A percentile compares a stretch with the other conserved stretches of the same genome.
Conservation (phyloP, 2,329 filamentous ascomycete genomes). For the Pyrenochaeta sp. region DNA sequence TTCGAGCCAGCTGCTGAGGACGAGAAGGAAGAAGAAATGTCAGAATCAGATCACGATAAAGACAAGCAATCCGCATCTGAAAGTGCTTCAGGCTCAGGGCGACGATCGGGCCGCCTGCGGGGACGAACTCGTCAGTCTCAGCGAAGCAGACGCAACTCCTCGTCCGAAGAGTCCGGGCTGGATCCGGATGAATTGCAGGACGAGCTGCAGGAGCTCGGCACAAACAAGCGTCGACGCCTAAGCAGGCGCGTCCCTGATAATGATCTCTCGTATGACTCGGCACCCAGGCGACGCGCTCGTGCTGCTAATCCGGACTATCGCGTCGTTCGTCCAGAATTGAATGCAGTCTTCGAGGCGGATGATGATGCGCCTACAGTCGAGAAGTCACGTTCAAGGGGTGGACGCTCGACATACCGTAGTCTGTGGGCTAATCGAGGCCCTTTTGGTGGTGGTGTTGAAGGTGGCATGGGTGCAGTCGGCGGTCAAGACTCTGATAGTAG, state of each 20-base stretch:
- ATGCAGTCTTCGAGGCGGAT: conserved; percentile 77
- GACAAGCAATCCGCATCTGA: conserved; percentile 49
- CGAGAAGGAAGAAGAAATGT: conserved; percentile 63
- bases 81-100: conserved; percentile 52
- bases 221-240: conserved; percentile 55
- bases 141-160: conserved; percentile 57
- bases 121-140: conserved; percentile 55
- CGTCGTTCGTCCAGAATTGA: conserved; percentile 77
- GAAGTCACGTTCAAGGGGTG: conserved; percentile 69
- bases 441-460: conserved; percentile 85
- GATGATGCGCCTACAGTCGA: conserved; percentile 73
- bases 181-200: conserved; percentile 42
- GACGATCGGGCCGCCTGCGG: conserved; percentile 62
- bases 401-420: conserved; percentile 69
- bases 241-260: conserved; percentile 46
- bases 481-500: conserved; percentile 94
- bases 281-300: conserved; percentile 70
- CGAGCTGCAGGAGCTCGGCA: conserved; percentile 65
- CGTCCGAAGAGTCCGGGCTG: conserved; percentile 57
- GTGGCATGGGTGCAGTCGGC: conserved; percentile 77
- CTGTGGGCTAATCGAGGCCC: conserved; percentile 91
- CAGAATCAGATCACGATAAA: conserved; percentile 60
- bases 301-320: conserved; percentile 79
- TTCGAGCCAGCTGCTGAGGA: conserved; percentile 68
- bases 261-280: conserved; percentile 62